phyloP scores from a whole-genome alignment of 1,139 yeast genomes.

The Yamadazyma friedrichii region DNA sequence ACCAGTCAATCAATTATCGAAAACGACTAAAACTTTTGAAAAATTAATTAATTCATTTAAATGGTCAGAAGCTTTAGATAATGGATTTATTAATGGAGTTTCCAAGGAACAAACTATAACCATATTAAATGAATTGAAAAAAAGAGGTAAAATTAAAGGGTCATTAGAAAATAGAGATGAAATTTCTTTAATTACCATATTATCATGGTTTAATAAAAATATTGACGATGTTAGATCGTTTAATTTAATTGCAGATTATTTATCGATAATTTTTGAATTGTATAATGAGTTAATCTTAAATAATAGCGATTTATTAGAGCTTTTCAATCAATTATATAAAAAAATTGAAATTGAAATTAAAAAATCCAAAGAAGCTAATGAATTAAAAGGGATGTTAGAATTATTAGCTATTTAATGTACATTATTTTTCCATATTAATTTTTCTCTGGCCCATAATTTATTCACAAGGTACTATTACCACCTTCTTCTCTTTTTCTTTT shows the following conservation, averaged over 20 bases:
- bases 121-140: constrained; percentile 78
- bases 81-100: constrained; percentile 76
- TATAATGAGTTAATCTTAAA: constrained; percentile 70
- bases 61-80: constrained; percentile 91
- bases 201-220: constrained; percentile 77
- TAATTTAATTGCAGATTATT: constrained; percentile 75
- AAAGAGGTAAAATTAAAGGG: constrained; percentile 81
- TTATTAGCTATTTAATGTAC: constrained; percentile 48
- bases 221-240: constrained; percentile 81
- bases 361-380: constrained; percentile 84
- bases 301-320: constrained; percentile 78
- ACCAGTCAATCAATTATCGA: constrained; percentile 44
- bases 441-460: background rate
- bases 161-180: constrained; percentile 84
- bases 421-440: constrained; percentile 5
- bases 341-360: constrained; percentile 67
- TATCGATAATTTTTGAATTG: constrained; percentile 77
- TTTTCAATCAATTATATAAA: constrained; percentile 57
- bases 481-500: constrained; percentile 15
- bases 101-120: constrained; percentile 78
- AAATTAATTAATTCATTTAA: constrained; percentile 80
- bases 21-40: constrained; percentile 78
- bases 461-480: background rate
- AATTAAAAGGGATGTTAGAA: constrained; percentile 91
- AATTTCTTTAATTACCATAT: constrained; percentile 74